phyloP scores from a whole-genome alignment of 352 stramenopile species.

The Pythium aristosporum region DNA sequence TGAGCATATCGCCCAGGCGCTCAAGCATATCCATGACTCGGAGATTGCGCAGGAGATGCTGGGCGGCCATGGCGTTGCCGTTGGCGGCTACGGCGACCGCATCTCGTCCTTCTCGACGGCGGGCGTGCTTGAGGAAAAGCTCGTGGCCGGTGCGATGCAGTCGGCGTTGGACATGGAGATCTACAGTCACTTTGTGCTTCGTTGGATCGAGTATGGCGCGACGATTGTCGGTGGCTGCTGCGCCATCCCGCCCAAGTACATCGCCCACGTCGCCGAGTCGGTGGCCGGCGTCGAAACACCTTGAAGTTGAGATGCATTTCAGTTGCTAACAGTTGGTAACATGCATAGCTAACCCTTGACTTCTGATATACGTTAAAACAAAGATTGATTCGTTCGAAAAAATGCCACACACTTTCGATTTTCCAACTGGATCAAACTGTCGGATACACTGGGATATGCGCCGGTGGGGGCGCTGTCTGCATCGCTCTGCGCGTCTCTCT shows the following conservation, averaged over 20 bases:
- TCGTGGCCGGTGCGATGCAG: constrained; percentile 57
- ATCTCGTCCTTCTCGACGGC: constrained; percentile 72
- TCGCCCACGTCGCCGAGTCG: constrained; percentile 38
- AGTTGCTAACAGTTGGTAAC: constrained; percentile 7
- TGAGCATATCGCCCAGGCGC: constrained; percentile 86
- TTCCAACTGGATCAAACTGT: neutral
- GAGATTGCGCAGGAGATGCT: constrained; percentile 34
- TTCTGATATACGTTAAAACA: constrained; percentile 1
- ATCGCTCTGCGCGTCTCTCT: neutral
- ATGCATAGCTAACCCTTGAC: neutral
- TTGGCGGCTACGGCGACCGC: constrained; percentile 89
- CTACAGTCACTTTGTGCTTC: constrained; percentile 70
- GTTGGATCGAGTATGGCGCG: constrained; percentile 70
- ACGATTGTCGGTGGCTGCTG: constrained; percentile 90
- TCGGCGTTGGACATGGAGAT: constrained; percentile 72
- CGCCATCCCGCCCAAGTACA: constrained; percentile 80
- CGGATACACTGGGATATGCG: neutral
- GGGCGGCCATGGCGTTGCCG: constrained; percentile 31
- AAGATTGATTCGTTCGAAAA: neutral
- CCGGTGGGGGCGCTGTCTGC: neutral
- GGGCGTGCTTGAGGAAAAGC: constrained; percentile 66
- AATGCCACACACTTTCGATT: neutral
- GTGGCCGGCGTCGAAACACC: neutral
- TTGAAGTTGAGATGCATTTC: constrained; percentile 8
- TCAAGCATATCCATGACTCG: constrained; percentile 49